A percentile compares a stretch with the other conserved stretches of the same genome.
These are phyloP conservation scores for Spinacia oleracea DNA, from an alignment of 179 eudicot species.

Conservation along the genomic window DNA sequence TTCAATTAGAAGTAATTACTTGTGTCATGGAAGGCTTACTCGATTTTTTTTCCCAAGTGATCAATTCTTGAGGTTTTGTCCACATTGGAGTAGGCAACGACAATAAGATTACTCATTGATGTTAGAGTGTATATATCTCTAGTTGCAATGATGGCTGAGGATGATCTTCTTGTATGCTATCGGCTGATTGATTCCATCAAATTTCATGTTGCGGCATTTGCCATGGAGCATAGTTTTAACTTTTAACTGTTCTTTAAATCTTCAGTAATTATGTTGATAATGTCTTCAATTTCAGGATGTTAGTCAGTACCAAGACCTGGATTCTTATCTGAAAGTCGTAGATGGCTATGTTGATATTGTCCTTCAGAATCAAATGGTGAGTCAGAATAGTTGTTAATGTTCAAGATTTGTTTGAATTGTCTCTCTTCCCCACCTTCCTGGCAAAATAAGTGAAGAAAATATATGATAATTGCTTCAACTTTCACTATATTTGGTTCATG, in stretches of 20 bases:
- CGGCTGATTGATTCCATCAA: not conserved
- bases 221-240: not conserved
- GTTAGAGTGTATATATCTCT: not conserved
- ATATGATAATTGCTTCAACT: not conserved
- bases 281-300: slow-evolving; percentile 49
- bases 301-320: slow-evolving; percentile 39
- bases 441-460: not conserved
- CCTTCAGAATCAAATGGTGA: slow-evolving; percentile 72
- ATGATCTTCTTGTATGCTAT: not conserved
- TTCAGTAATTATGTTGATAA: not conserved
- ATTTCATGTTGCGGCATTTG: not conserved
- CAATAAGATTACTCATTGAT: not conserved
- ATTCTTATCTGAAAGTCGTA: slow-evolving; percentile 57
- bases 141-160: not conserved
- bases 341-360: slow-evolving; percentile 66
- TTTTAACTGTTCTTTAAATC: not conserved
- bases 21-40: not conserved
- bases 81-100: not conserved
- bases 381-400: slow-evolving; percentile 21
- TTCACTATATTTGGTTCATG: not conserved
- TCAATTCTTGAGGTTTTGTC: not conserved
- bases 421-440: not conserved
- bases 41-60: not conserved
- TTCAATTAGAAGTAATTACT: not conserved
- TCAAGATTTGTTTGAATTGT: not conserved